These are phyloP conservation scores for Psidium friedrichsthalianum DNA, from an alignment of 345 rosid genomes.

Conservation along the genomic window DNA sequence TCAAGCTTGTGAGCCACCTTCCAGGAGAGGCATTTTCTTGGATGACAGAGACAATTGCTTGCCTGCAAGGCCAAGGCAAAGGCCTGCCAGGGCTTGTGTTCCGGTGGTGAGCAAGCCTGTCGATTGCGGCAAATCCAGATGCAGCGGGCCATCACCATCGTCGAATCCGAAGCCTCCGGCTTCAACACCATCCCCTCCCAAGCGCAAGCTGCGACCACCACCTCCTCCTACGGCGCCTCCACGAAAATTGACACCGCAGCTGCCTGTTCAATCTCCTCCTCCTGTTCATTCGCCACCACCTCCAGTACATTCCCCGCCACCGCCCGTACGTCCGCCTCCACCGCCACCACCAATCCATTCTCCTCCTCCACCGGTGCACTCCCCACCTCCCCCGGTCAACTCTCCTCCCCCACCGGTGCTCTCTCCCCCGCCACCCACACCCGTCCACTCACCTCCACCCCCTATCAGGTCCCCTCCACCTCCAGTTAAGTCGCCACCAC, in stretches of 20 bases:
- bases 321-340: background rate
- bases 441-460: slow-evolving; percentile 1
- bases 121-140: slow-evolving; percentile 45
- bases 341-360: background rate
- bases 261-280: background rate
- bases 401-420: slow-evolving; percentile 6
- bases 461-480: background rate
- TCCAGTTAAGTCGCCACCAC: background rate
- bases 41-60: slow-evolving; percentile 42
- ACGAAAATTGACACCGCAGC: background rate
- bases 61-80: slow-evolving; percentile 34
- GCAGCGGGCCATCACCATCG: slow-evolving; percentile 4
- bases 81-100: slow-evolving; percentile 18
- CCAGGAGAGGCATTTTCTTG: slow-evolving; percentile 16
- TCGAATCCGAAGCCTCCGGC: background rate
- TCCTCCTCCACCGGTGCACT: slow-evolving; percentile 3
- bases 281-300: background rate
- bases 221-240: slow-evolving; percentile 2
- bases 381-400: background rate
- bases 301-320: background rate
- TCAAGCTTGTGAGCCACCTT: slow-evolving; percentile 22
- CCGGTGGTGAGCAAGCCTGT: slow-evolving; percentile 39
- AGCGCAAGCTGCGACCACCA: background rate
- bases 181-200: background rate
- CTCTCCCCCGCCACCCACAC: slow-evolving; percentile 1